Conservation (phyloP, 169 alveolate species). For the Eimeria praecox region DNA sequence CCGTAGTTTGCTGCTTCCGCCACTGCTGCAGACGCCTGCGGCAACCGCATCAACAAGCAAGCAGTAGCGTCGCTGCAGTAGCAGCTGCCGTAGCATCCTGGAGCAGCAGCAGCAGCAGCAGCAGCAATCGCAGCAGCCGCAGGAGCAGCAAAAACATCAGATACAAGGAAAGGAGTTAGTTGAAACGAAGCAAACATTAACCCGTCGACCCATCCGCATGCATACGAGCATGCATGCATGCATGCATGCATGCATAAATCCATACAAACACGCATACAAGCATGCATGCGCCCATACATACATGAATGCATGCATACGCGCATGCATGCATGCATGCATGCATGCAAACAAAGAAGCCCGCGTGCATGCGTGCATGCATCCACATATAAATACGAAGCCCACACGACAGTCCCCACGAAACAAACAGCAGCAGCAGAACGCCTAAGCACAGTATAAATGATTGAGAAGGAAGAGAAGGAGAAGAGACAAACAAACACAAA, state of each 20-base stretch:
- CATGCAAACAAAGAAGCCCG: not conserved
- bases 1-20: conserved; percentile 33
- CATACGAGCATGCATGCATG: not conserved
- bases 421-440: not conserved
- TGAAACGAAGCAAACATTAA: not conserved
- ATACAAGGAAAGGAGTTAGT: not conserved
- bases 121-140: conserved; percentile 10
- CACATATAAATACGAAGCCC: not conserved
- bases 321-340: not conserved
- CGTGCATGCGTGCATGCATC: not conserved
- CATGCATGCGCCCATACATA: not conserved
- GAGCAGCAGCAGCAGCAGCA: conserved; percentile 10
- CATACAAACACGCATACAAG: not conserved
- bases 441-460: not conserved
- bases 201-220: not conserved
- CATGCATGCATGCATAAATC: not conserved
- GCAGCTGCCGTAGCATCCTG: not conserved
- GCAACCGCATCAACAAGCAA: not conserved
- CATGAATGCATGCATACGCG: not conserved
- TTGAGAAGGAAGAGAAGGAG: not conserved
- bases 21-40: conserved; percentile 72
- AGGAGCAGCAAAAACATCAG: not conserved
- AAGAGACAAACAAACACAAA: not conserved
- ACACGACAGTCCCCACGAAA: too few species aligned
- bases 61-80: not conserved